Conservation (phyloP, 1,284 basidiomycete genomes). For the Leccinum angustisporum region DNA sequence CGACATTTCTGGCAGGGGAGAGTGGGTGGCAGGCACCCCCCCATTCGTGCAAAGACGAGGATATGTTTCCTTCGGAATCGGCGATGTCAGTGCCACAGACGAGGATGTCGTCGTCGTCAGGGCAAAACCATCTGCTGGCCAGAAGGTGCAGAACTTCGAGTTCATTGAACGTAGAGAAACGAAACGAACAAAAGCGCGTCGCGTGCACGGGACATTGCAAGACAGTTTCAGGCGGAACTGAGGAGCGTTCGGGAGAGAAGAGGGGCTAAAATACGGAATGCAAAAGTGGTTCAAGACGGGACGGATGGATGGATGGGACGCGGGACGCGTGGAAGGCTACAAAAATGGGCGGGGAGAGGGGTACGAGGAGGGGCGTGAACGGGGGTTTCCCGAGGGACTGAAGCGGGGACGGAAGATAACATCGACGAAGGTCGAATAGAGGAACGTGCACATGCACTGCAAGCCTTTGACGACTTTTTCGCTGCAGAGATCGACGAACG, state of each 20-base stretch:
- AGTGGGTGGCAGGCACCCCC: conserved; percentile 40
- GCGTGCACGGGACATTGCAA: conserved; percentile 47
- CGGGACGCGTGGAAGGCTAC: conserved; percentile 42
- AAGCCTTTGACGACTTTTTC: conserved; percentile 56
- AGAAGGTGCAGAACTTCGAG: conserved; percentile 57
- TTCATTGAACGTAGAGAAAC: conserved; percentile 36
- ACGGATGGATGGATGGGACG: conserved; percentile 44
- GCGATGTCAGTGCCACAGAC: conserved; percentile 86
- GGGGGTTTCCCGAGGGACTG: conserved; percentile 41
- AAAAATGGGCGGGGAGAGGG: conserved; percentile 49
- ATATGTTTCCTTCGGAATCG: conserved; percentile 80
- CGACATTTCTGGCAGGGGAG: neutral
- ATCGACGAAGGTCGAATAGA: conserved; percentile 37
- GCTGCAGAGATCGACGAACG: conserved; percentile 41
- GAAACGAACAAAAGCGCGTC: conserved; percentile 49
- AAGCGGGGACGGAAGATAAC: conserved; percentile 42
- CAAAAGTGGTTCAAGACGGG: conserved; percentile 43
- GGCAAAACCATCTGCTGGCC: conserved; percentile 85
- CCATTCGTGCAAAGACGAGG: conserved; percentile 52
- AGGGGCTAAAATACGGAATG: conserved; percentile 4
- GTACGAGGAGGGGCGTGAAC: conserved; percentile 43
- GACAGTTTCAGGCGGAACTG: conserved; percentile 48
- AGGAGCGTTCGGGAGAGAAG: conserved; percentile 46
- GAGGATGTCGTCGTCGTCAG: conserved; percentile 63
- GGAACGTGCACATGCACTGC: conserved; percentile 50